A percentile compares a stretch with the other conserved stretches of the same genome.
Conservation (phyloP, 192 early-diverging fungal species). For the Lobosporangium transversale region DNA sequence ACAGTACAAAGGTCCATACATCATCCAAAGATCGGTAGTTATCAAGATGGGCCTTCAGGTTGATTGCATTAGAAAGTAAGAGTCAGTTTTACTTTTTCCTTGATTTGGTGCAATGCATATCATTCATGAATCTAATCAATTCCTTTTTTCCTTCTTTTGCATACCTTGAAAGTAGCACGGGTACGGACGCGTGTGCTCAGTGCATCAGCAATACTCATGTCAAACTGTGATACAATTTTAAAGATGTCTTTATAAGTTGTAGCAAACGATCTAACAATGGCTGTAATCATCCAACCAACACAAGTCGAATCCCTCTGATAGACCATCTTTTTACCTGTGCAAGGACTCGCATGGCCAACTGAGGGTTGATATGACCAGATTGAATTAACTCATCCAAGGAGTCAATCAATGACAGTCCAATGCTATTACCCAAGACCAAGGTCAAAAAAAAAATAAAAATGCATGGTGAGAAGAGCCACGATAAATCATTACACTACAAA, state of each 20-base stretch:
- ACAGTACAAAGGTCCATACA: conserved; percentile 97
- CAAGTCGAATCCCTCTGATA: too few species aligned
- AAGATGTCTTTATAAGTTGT: too few species aligned
- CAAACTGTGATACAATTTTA: conserved; percentile 66
- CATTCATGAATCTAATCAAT: too few species aligned
- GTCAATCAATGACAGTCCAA: conserved; percentile 94
- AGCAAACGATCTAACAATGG: too few species aligned
- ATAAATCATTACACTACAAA: too few species aligned
- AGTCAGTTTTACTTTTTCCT: too few species aligned
- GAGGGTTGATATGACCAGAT: conserved; percentile 88
- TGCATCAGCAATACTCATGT: conserved; percentile 89
- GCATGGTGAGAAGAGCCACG: too few species aligned
- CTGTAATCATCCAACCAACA: too few species aligned
- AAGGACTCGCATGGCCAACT: conserved; percentile 92
- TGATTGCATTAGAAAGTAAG: background rate
- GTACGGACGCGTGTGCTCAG: conserved; percentile 81
- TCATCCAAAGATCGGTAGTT: conserved; percentile 97
- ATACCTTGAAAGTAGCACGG: conserved; percentile 87
- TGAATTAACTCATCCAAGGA: conserved; percentile 96
- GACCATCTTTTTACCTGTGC: too few species aligned
- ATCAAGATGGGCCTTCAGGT: conserved; percentile 79
- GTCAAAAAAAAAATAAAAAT: background rate
- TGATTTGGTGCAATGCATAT: too few species aligned
- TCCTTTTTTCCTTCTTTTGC: background rate
- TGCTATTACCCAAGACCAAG: conserved; percentile 50